Evolutionary conservation across 129 eudicot species (phyloP).

Genomic region (Centella asiatica): DNA sequence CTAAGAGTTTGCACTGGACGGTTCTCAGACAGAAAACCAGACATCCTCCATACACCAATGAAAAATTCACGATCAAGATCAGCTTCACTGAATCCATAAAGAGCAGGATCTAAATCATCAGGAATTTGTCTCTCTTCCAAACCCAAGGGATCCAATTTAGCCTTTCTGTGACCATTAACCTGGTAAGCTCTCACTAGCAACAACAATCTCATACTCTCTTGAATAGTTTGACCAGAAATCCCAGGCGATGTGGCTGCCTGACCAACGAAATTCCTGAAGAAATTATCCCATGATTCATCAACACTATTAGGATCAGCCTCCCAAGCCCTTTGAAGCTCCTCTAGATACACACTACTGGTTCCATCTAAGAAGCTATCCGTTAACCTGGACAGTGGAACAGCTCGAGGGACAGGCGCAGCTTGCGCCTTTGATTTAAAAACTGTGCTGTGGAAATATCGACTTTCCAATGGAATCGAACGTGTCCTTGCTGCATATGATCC

Average conservation of each 20-base stretch:
- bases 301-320: slow-evolving; percentile 91
- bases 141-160: slow-evolving; percentile 77
- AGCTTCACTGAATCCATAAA: slow-evolving; percentile 76
- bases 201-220: slow-evolving; percentile 87
- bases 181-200: slow-evolving; percentile 93
- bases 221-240: slow-evolving; percentile 92
- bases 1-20: slow-evolving; percentile 94
- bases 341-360: slow-evolving; percentile 90
- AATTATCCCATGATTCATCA: slow-evolving; percentile 99
- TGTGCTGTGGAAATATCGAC: slow-evolving; percentile 51
- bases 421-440: slow-evolving; percentile 57
- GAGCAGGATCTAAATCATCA: slow-evolving; percentile 72
- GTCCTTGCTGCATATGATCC: slow-evolving; percentile 52
- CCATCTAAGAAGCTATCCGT: slow-evolving; percentile 95
- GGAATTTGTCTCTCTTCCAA: slow-evolving; percentile 64
- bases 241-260: slow-evolving; percentile 90
- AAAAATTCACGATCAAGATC: slow-evolving; percentile 96
- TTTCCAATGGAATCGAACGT: slow-evolving; percentile 29
- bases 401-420: slow-evolving; percentile 84
- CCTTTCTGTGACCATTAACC: slow-evolving; percentile 93
- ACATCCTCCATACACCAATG: slow-evolving; percentile 85
- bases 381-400: slow-evolving; percentile 86
- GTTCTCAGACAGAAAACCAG: slow-evolving; percentile 92
- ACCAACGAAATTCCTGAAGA: slow-evolving; percentile 86
- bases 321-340: slow-evolving; percentile 98